Evolutionary conservation across 331 rosid species (phyloP), one percentile per base, ranked within the genome.

Genomic region (Quercus lobata): DNA sequence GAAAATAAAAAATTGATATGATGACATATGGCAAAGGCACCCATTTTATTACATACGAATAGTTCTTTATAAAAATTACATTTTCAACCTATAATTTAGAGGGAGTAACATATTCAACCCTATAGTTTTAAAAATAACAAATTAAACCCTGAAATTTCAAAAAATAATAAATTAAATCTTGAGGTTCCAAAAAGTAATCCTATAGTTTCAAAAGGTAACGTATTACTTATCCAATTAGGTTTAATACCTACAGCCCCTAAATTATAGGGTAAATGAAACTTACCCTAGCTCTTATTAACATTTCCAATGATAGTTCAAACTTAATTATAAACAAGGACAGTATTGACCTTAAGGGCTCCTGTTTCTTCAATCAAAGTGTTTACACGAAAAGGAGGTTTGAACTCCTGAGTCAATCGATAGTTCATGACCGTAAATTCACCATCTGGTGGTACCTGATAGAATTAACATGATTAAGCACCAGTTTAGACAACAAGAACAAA

Each of bases 381-480:
- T 54, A 93, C 86, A 79, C 89, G 93, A 78, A 93, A 93, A 76
- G 97, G 98, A 82, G 98, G 90, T 85, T 80, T 91, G 79, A 91
- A 93, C 77, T 89, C 95, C 81, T 93, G 98, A 77, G 93, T 93
- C 93, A 91, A 83, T 46, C 97, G 95, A 85, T 90, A 93, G 80
- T 91, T 93, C 98, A 93, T 93, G 81, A 91, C 97, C 2, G 97
- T 93, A 84, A 93, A 93, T 78, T 93, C 98, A 35, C 98, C 98
- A 73, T 91, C 97, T 3, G 97, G 92, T 2, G 97, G 97, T 80
- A 90, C 77, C 98, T 93, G 75, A 55, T 37, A 62, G 69, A 71
- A 75, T 80, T 71, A 79, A 76, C 75, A 84, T 71, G 29, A 69
- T 55, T 16, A 71, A 41, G 73, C 80, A 78, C 46, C 57, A 62